Base-by-base conservation (phyloP, 1,139 yeast genomes). In the Hanseniaspora uvarum region DNA sequence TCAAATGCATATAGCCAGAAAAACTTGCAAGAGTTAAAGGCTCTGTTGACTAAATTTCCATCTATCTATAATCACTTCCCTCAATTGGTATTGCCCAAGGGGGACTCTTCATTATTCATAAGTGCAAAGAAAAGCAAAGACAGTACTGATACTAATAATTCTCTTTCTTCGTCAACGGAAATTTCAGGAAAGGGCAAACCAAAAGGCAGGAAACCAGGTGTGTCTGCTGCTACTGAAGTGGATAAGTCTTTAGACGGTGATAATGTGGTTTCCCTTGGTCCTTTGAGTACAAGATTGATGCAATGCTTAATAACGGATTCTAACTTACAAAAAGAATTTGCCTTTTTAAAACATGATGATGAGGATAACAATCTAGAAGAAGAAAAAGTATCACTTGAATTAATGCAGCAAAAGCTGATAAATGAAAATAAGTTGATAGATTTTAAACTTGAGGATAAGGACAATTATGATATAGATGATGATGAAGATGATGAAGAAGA, bases 241-340 rank as follows among this genome's bases (percentile, higher is more conserved):
- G 96, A 87, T 61, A 82, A 78, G 4, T 68, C 71, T 2, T 68
- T 89, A 55, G 94, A 84, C 58, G 74, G 82, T 0, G 94, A 84
- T 57, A 53, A 53, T 39, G 81, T 78, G 23, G 72, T 89, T 1
- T 83, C 95, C 0, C 85, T 95, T 65, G 99, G 99, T 0, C 98
- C 99, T 0, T 72, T 92, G 43, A 85, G 95, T 0, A 81, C 92
- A 31, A 76, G 99, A 57, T 72, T 94, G 49, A 68, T 94, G 52
- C 80, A 95, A 5, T 97, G 97, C 0, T 21, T 50, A 23, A 33
- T 50, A 33, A 26, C 48, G 2, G 53, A 50, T 23, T 23, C 23
- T 1, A 34, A 37, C 12, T 18, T 50, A 10, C 46, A 38, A 14
- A 14, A 38, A 33, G 51, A 38, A 14, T 28, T 37, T 47, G 44